A percentile compares a stretch with the other conserved stretches of the same genome.
phyloP scores from a whole-genome alignment of 2,329 filamentous ascomycete genomes.

The Ophiostoma australiae region DNA sequence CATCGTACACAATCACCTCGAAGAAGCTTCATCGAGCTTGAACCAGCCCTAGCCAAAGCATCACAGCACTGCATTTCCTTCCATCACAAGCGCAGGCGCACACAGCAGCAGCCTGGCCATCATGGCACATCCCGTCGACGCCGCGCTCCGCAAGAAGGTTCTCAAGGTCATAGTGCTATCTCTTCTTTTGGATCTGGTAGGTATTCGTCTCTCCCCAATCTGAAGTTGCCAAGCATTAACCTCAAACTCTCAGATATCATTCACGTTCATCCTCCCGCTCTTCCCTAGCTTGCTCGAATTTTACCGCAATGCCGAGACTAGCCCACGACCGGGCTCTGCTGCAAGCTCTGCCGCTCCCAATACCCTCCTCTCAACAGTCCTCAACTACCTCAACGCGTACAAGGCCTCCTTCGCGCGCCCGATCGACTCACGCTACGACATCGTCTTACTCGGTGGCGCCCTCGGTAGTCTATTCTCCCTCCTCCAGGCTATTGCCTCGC shows the following conservation, averaged over 20 bases:
- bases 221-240: neutral
- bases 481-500: constrained; percentile 86
- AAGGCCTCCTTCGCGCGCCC: constrained; percentile 88
- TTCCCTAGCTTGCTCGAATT: constrained; percentile 95
- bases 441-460: constrained; percentile 88
- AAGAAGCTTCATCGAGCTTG: neutral
- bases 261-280: constrained; percentile 95
- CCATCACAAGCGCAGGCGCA: neutral
- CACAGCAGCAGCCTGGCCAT: neutral
- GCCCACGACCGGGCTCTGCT: constrained; percentile 36
- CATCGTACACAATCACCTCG: neutral
- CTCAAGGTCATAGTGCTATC: constrained; percentile 85
- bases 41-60: neutral
- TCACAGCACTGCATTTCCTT: neutral
- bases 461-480: constrained; percentile 89
- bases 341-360: constrained; percentile 39
- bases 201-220: constrained; percentile 30
- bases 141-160: constrained; percentile 67
- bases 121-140: constrained; percentile 45
- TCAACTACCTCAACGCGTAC: constrained; percentile 84
- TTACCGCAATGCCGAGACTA: constrained; percentile 79
- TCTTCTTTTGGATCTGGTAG: constrained; percentile 80
- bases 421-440: constrained; percentile 95
- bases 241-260: constrained; percentile 66
- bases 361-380: constrained; percentile 72